Evolutionary conservation across 225 moss, liverwort and hornwort genomes (phyloP).

Genomic region (Bryum argenteum): DNA sequence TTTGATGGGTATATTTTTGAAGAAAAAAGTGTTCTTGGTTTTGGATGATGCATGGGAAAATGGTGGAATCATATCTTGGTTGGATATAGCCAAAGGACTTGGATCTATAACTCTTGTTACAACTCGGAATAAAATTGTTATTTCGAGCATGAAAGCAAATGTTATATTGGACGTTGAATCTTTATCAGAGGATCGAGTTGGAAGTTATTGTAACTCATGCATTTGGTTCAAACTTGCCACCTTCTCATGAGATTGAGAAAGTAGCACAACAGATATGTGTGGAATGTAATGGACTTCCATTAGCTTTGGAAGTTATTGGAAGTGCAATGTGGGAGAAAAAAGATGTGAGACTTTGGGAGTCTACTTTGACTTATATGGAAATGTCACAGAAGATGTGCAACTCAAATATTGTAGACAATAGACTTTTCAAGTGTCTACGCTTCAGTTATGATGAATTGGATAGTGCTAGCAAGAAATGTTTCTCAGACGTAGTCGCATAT

Average conservation of each 20-base stretch:
- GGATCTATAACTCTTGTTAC: constrained; percentile 16
- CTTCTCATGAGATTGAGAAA: neutral
- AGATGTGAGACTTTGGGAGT: neutral
- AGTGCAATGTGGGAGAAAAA: neutral
- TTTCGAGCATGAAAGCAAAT: neutral
- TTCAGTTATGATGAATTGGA: constrained; percentile 10
- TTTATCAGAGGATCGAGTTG: neutral
- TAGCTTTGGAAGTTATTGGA: constrained; percentile 16
- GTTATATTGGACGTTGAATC: neutral
- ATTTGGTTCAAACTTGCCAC: neutral
- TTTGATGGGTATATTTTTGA: neutral
- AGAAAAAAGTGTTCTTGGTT: constrained; percentile 10
- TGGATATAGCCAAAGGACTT: constrained; percentile 11
- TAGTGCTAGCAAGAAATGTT: neutral
- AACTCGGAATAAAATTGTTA: neutral
- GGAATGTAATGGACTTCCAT: constrained; percentile 16
- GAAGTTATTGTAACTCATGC: constrained; percentile 17
- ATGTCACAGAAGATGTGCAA: neutral
- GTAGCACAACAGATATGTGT: neutral
- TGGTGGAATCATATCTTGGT: constrained; percentile 4
- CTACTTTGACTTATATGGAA: neutral
- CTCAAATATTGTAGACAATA: neutral
- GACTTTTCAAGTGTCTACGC: neutral
- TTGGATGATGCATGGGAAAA: constrained; percentile 15
- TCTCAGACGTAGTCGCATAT: constrained; percentile 22